Conservation (phyloP, 2,329 filamentous ascomycete species). For the Aspergillus fischeri region DNA sequence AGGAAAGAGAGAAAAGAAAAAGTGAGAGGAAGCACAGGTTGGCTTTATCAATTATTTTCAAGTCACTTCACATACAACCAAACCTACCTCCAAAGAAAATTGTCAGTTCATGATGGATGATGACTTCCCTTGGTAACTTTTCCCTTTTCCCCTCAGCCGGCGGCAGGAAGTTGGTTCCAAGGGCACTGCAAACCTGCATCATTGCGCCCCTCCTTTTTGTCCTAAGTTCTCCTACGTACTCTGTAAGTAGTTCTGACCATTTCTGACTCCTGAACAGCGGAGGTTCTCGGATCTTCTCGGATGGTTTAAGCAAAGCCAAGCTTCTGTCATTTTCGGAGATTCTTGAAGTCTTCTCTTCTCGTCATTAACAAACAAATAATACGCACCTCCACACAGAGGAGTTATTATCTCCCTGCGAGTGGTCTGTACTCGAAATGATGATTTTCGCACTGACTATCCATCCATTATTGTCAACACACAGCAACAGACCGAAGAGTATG, state of each 20-base stretch:
- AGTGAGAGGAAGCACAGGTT: not conserved
- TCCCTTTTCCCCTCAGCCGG: not conserved
- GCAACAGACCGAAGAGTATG: no score
- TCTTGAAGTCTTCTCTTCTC: not conserved
- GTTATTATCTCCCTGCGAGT: no score
- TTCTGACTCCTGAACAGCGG: no score
- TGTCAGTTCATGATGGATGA: not conserved
- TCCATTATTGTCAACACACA: no score
- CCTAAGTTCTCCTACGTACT: no score
- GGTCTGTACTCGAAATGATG: no score
- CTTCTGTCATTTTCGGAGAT: not conserved
- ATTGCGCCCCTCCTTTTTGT: not conserved
- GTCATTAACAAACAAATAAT: no score
- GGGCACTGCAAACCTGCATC: not conserved
- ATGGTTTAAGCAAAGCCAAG: slow-evolving; percentile 6
- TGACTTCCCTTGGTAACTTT: not conserved
- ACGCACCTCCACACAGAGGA: no score
- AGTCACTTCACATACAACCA: not conserved
- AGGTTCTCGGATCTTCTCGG: slow-evolving; percentile 1
- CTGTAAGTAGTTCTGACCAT: no score
- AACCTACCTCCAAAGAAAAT: no score
- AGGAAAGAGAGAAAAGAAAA: not conserved
- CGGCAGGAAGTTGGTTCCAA: not conserved
- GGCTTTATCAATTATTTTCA: no score
- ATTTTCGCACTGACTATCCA: no score